Evolutionary conservation across 352 stramenopile species (phyloP).

Genomic region (Globisporangium heterothallicum): DNA sequence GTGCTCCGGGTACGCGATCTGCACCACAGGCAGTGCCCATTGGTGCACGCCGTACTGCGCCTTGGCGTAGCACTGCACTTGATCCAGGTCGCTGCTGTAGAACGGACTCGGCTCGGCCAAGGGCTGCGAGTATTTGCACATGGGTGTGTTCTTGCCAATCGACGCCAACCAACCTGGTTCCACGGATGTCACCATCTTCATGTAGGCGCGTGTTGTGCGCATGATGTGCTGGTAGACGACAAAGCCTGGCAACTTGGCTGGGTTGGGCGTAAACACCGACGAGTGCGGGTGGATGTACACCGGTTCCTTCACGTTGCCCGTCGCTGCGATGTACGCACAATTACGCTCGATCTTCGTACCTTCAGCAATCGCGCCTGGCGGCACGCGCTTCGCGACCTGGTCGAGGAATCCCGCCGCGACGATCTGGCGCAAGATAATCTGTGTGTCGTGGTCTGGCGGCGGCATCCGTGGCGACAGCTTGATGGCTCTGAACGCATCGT

Average conservation of each 20-base stretch:
- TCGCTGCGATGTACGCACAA: constrained; percentile 70
- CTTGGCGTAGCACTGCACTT: constrained; percentile 77
- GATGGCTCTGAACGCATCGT: constrained; percentile 29
- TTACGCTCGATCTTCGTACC: constrained; percentile 82
- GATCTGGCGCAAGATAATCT: constrained; percentile 66
- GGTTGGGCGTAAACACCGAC: constrained; percentile 69
- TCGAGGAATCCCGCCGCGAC: constrained; percentile 76
- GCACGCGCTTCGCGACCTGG: constrained; percentile 72
- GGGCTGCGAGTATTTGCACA: constrained; percentile 64
- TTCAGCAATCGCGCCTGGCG: constrained; percentile 66
- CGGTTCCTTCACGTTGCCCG: constrained; percentile 46
- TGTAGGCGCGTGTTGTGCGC: constrained; percentile 85
- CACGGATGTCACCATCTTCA: constrained; percentile 97
- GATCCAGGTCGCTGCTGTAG: constrained; percentile 49
- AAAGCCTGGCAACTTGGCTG: constrained; percentile 56
- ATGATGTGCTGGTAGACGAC: constrained; percentile 80
- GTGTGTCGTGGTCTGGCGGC: constrained; percentile 52
- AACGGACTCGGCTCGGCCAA: constrained; percentile 55
- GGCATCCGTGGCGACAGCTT: constrained; percentile 57
- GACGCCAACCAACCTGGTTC: constrained; percentile 95
- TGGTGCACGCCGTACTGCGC: constrained; percentile 67
- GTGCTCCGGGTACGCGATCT: constrained; percentile 46
- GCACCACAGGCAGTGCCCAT: constrained; percentile 55
- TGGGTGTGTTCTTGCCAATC: constrained; percentile 65
- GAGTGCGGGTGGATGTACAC: constrained; percentile 86